These are phyloP conservation scores for Phytophthora sansomeana DNA, from an alignment of 352 stramenopile genomes.

Conservation along the genomic window DNA sequence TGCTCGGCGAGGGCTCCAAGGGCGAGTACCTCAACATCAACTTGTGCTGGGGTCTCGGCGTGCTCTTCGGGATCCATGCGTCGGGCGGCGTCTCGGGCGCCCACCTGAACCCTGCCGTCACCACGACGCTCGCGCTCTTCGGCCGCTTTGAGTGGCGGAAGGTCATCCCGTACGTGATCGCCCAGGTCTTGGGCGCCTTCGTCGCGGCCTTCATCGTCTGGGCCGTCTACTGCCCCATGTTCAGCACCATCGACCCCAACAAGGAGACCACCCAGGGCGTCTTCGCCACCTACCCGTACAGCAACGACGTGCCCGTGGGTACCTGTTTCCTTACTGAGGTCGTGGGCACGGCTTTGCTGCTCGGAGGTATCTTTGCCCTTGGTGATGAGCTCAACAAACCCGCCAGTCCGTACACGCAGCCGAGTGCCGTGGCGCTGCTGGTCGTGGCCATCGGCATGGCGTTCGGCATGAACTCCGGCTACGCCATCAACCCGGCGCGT, in stretches of 20 bases:
- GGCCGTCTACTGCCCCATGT: slow-evolving; percentile 60
- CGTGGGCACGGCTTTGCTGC: slow-evolving; percentile 53
- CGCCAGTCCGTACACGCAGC: slow-evolving; percentile 45
- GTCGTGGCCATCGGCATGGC: slow-evolving; percentile 65
- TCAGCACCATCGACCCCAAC: slow-evolving; percentile 52
- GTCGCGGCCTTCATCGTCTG: slow-evolving; percentile 52
- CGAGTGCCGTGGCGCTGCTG: slow-evolving; percentile 51
- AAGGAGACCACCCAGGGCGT: slow-evolving; percentile 41
- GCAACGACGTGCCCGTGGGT: slow-evolving; percentile 37
- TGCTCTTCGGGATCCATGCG: slow-evolving; percentile 70
- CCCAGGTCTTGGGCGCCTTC: slow-evolving; percentile 60
- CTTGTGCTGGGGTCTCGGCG: slow-evolving; percentile 63
- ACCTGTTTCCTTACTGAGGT: slow-evolving; percentile 66
- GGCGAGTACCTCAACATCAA: slow-evolving; percentile 69
- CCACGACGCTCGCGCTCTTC: slow-evolving; percentile 58
- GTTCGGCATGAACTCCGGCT: slow-evolving; percentile 73
- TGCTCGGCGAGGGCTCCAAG: slow-evolving; percentile 50
- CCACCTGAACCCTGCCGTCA: slow-evolving; percentile 70
- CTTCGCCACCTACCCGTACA: slow-evolving; percentile 58
- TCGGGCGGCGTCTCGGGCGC: slow-evolving; percentile 56
- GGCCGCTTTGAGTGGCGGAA: slow-evolving; percentile 57
- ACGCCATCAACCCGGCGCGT: slow-evolving; percentile 65
- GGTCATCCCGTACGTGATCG: slow-evolving; percentile 46
- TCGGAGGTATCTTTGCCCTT: slow-evolving; percentile 58
- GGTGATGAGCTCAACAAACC: slow-evolving; percentile 57